A percentile compares a stretch with the other conserved stretches of the same genome.
Evolutionary conservation across 2,329 filamentous ascomycete genomes (phyloP).

Genomic region (Beauveria pseudobassiana): DNA sequence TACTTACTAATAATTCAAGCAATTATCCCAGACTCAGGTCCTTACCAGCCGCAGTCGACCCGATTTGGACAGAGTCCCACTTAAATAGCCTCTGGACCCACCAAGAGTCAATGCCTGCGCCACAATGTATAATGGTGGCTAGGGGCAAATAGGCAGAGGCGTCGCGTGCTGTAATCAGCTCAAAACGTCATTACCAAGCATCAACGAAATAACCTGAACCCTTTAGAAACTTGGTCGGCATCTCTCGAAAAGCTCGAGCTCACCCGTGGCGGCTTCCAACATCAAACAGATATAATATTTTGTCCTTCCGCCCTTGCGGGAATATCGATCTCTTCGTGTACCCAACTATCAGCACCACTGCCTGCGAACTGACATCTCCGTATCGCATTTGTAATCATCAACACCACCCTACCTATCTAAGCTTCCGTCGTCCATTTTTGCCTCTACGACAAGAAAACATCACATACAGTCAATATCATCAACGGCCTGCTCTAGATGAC

Average conservation of each 20-base stretch:
- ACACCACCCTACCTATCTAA: not conserved
- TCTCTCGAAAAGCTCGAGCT: not conserved
- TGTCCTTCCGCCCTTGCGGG: no score
- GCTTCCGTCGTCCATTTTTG: not conserved
- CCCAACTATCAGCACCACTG: not conserved
- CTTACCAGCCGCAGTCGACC: no score
- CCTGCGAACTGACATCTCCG: not conserved
- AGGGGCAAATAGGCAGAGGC: no score
- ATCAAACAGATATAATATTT: not conserved
- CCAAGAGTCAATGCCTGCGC: no score
- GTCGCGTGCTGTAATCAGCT: not conserved
- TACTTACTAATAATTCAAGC: no score
- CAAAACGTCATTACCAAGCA: constrained; percentile 18
- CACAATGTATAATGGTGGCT: no score
- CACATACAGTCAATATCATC: not conserved
- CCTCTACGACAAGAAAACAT: not conserved
- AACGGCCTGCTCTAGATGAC: not conserved
- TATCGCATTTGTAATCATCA: constrained; percentile 9
- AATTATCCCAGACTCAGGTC: no score
- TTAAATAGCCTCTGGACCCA: no score
- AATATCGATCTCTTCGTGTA: no score
- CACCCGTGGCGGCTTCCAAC: not conserved
- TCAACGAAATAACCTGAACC: constrained; percentile 8
- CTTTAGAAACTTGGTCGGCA: not conserved
- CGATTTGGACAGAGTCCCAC: no score